phyloP scores from a whole-genome alignment of 805 yeast genomes.

The Candida hungchunana region DNA sequence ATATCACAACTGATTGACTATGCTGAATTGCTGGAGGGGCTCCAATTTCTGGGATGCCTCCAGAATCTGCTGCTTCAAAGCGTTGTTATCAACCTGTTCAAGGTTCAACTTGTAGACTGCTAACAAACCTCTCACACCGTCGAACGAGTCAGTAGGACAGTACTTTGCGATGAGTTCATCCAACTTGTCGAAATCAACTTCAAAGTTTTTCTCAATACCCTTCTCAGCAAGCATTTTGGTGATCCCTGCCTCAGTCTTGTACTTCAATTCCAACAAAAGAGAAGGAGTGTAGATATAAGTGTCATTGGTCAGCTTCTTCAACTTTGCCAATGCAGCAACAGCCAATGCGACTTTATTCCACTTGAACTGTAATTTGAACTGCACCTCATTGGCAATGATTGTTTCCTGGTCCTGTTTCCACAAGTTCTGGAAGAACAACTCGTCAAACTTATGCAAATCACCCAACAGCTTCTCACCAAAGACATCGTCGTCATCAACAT shows the following conservation, averaged over 20 bases:
- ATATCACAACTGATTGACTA: conserved; percentile 12
- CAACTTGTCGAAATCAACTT: conserved; percentile 15
- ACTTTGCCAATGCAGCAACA: conserved; percentile 18
- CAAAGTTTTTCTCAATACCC: conserved; percentile 24
- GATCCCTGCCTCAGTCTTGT: conserved; percentile 19
- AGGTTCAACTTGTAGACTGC: conserved; percentile 16
- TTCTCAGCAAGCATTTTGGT: conserved; percentile 23
- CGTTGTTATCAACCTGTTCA: conserved; percentile 17
- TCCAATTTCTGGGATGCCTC: conserved; percentile 13
- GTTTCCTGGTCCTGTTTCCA: conserved; percentile 42
- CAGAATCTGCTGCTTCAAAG: conserved; percentile 14
- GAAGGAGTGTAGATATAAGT: conserved; percentile 18
- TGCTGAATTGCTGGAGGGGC: conserved; percentile 18
- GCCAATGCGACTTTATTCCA: conserved; percentile 25
- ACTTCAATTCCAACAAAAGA: conserved; percentile 21
- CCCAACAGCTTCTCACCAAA: conserved; percentile 47
- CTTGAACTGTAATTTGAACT: conserved; percentile 22
- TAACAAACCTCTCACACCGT: conserved; percentile 16
- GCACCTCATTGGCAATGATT: conserved; percentile 22
- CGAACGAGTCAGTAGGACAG: conserved; percentile 9
- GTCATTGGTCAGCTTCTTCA: conserved; percentile 19
- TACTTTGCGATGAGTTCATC: conserved; percentile 13
- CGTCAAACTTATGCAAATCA: conserved; percentile 41
- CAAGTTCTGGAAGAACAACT: conserved; percentile 36
- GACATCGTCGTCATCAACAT: conserved; percentile 50